A percentile compares a stretch with the other conserved stretches of the same genome.
Conservation (phyloP, 768 basidiomycete genomes). For the Trametes maxima region DNA sequence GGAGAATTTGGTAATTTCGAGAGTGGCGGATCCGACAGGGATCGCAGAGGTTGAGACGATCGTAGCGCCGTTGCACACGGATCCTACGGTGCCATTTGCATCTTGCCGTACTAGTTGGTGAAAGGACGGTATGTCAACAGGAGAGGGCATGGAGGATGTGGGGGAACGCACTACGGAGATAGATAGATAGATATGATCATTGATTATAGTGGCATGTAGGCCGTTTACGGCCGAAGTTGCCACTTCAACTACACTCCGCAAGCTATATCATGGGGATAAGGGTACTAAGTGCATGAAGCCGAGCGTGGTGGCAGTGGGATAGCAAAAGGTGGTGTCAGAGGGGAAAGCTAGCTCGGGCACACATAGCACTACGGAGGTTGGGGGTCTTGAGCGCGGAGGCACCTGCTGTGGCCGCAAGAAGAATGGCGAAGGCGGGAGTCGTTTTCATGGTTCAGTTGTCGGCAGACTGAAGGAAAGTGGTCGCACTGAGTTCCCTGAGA, state of each 20-base stretch:
- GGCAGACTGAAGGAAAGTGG: neutral
- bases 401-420: constrained; percentile 6
- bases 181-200: too few species aligned
- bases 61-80: constrained; percentile 1
- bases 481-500: neutral
- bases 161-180: constrained; percentile 1
- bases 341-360: too few species aligned
- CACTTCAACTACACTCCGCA: too few species aligned
- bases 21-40: neutral
- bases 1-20: constrained; percentile 17
- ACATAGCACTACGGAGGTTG: constrained; percentile 3
- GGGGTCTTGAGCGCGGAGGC: constrained; percentile 14
- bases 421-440: neutral
- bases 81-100: neutral
- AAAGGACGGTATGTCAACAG: neutral
- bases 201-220: too few species aligned
- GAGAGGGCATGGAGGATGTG: neutral
- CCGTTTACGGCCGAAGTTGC: too few species aligned
- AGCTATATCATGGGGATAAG: too few species aligned
- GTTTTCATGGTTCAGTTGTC: constrained; percentile 2
- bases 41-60: constrained; percentile 1
- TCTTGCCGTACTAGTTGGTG: constrained; percentile 10
- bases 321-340: too few species aligned
- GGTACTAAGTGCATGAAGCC: too few species aligned
- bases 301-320: too few species aligned